Conservation (phyloP, 306 rosid genomes). For the Dalbergia cochinchinensis region DNA sequence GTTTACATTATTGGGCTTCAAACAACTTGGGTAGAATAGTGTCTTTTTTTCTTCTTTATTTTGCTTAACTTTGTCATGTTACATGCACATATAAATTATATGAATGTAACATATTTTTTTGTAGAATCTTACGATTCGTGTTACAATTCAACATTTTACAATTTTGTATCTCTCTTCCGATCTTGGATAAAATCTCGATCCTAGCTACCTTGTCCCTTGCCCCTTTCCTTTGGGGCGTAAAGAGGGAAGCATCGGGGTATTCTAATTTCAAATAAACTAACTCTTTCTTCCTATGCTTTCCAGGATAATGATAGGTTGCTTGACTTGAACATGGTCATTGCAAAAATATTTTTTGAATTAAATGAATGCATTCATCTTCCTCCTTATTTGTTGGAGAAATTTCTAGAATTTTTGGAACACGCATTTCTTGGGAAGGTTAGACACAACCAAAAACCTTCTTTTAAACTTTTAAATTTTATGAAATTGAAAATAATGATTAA, state of each 20-base stretch:
- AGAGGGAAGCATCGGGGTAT: constrained; percentile 23
- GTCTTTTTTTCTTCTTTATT: no score
- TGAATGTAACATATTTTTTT: no score
- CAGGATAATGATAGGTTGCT: constrained; percentile 77
- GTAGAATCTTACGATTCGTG: no score
- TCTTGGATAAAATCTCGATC: no score
- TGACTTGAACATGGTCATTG: constrained; percentile 63
- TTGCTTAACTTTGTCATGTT: no score
- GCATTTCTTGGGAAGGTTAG: constrained; percentile 81
- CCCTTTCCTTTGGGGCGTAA: not conserved
- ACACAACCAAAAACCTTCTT: constrained; percentile 17
- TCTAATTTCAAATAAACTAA: constrained; percentile 37
- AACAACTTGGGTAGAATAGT: no score
- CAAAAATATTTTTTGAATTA: constrained; percentile 76
- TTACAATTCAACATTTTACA: no score
- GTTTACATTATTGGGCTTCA: no score
- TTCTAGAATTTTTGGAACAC: constrained; percentile 77
- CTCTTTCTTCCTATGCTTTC: constrained; percentile 38
- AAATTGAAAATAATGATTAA: constrained; percentile 37
- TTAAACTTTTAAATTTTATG: constrained; percentile 1
- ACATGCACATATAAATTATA: no score
- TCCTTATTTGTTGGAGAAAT: constrained; percentile 61
- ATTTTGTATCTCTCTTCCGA: no score
- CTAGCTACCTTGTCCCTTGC: no score
- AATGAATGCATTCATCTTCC: constrained; percentile 68